A percentile compares a stretch with the other conserved stretches of the same genome.
phyloP scores from a whole-genome alignment of 1,139 yeast species.

The Citeromyces hawaiiensis region DNA sequence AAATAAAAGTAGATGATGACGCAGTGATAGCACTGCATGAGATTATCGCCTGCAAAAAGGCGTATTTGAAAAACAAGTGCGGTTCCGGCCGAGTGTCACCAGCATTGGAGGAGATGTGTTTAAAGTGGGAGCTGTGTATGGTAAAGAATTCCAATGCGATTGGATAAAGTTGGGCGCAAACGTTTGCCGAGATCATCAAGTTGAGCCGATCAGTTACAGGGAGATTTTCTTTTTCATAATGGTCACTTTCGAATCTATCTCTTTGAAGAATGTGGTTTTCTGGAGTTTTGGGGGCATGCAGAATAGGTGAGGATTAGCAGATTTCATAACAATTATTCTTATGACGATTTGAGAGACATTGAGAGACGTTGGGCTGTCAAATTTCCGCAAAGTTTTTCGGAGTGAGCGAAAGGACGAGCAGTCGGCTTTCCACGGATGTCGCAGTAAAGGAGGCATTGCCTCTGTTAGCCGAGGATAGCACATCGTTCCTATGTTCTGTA shows the following conservation, averaged over 20 bases:
- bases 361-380: too few species aligned
- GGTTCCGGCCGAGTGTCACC: slow-evolving; percentile 44
- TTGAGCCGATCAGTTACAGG: slow-evolving; percentile 67
- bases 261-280: slow-evolving; percentile 6
- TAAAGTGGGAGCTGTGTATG: slow-evolving; percentile 76
- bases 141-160: slow-evolving; percentile 67
- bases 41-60: slow-evolving; percentile 56
- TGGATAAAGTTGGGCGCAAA: slow-evolving; percentile 68
- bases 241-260: slow-evolving; percentile 28
- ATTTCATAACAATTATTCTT: too few species aligned
- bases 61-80: slow-evolving; percentile 66
- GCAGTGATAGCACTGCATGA: slow-evolving; percentile 49
- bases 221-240: slow-evolving; percentile 37
- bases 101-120: slow-evolving; percentile 61
- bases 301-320: too few species aligned
- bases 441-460: slow-evolving; percentile 76
- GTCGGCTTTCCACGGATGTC: too few species aligned
- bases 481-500: slow-evolving; percentile 73
- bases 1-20: slow-evolving; percentile 51
- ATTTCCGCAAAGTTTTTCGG: too few species aligned
- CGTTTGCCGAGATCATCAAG: slow-evolving; percentile 72
- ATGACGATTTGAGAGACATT: too few species aligned
- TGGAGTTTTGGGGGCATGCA: not conserved
- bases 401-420: too few species aligned
- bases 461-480: slow-evolving; percentile 62